A percentile compares a stretch with the other conserved stretches of the same genome.
Evolutionary conservation across 371 early-diverging fungal genomes (phyloP).

Genomic region (Lichtheimia hyalospora): DNA sequence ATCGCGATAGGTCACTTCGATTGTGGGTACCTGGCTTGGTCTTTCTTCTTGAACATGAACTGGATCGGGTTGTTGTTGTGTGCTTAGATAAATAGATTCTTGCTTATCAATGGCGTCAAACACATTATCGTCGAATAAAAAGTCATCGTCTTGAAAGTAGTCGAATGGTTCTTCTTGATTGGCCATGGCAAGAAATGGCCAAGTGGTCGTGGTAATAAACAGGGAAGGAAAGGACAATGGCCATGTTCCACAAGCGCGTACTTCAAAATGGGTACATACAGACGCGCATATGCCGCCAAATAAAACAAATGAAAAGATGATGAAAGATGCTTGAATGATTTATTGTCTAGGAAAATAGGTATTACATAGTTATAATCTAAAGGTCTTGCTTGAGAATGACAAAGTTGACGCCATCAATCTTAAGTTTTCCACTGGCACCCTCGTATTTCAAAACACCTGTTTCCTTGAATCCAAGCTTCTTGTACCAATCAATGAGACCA

Average conservation of each 20-base stretch:
- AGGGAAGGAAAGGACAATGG: neutral
- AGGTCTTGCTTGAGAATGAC: slow-evolving; percentile 27
- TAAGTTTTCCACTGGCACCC: slow-evolving; percentile 30
- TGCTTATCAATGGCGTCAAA: slow-evolving; percentile 10
- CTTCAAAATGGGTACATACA: no score
- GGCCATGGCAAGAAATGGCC: neutral
- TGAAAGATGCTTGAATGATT: neutral
- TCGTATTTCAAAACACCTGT: slow-evolving; percentile 46
- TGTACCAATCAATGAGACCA: slow-evolving; percentile 55
- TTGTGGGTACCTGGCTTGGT: neutral
- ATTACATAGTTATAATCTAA: neutral
- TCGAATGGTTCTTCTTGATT: slow-evolving; percentile 1
- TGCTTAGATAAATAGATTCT: slow-evolving; percentile 6
- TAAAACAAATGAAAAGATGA: neutral
- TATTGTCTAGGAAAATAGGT: neutral
- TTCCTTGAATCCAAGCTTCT: slow-evolving; percentile 51
- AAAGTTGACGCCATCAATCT: slow-evolving; percentile 26
- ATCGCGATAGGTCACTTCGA: neutral
- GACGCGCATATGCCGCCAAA: neutral
- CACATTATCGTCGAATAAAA: neutral
- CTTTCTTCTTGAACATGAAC: neutral
- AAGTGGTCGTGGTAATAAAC: neutral
- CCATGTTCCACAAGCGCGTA: neutral
- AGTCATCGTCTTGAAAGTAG: slow-evolving; percentile 5
- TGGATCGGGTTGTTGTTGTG: slow-evolving; percentile 9